phyloP scores from a whole-genome alignment of 257 asterid species.

The Apocynum venetum region DNA sequence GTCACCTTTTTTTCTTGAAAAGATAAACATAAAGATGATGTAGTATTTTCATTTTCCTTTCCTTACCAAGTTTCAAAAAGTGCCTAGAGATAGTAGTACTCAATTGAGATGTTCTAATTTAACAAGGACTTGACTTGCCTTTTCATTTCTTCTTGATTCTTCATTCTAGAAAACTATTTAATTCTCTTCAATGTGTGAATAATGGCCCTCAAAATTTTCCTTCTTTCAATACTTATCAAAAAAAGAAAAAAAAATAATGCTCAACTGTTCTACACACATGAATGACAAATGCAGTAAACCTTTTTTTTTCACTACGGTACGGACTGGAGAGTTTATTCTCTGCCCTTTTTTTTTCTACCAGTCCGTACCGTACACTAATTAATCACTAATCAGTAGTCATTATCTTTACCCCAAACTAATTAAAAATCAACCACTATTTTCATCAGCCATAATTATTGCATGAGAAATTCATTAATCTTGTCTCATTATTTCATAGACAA shows the following conservation, averaged over 20 bases:
- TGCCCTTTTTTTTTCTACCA: no score
- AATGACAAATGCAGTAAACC: not conserved
- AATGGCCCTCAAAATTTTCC: not conserved
- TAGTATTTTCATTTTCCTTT: not conserved
- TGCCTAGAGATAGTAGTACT: not conserved
- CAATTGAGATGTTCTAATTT: not conserved
- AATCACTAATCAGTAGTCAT: not conserved
- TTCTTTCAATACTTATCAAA: no score
- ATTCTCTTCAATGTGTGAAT: not conserved
- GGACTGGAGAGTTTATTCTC: no score
- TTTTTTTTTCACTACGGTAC: not conserved
- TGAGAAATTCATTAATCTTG: not conserved
- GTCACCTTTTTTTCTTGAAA: not conserved
- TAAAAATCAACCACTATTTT: not conserved
- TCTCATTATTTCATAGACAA: not conserved
- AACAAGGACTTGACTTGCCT: not conserved
- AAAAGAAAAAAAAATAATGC: not conserved
- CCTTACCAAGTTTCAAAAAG: not conserved
- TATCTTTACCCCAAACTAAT: not conserved
- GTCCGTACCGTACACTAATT: not conserved
- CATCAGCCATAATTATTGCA: not conserved
- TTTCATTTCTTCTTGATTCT: not conserved
- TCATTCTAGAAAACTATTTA: not conserved
- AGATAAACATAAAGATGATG: not conserved
- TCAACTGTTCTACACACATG: not conserved